Evolutionary conservation across 2,329 filamentous ascomycete species (phyloP).

Genomic region (Huntiella decipiens): DNA sequence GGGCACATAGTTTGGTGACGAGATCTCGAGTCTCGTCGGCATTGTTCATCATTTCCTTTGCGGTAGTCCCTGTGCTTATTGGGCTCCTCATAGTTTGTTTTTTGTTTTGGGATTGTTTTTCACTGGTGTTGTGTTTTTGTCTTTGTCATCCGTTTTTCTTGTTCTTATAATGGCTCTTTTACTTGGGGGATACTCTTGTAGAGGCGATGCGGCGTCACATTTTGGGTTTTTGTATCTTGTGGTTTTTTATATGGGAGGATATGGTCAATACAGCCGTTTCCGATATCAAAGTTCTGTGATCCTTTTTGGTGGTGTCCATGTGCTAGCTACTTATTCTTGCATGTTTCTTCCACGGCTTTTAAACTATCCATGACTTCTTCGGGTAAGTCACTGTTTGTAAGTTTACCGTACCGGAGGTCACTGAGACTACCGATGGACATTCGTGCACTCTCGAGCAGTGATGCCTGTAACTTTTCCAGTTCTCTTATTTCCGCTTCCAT

Average conservation of each 20-base stretch:
- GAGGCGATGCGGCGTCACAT: conserved; percentile 3
- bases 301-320: neutral
- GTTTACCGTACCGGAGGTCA: conserved; percentile 63
- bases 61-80: neutral
- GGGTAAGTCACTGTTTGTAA: conserved; percentile 43
- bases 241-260: neutral
- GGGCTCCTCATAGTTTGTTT: neutral
- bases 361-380: conserved; percentile 52
- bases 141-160: neutral
- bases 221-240: conserved; percentile 2
- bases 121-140: neutral
- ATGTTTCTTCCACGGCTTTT: conserved; percentile 25
- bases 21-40: neutral
- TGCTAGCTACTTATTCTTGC: conserved; percentile 4
- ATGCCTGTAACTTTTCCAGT: conserved; percentile 44
- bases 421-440: conserved; percentile 55
- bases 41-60: neutral
- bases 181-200: neutral
- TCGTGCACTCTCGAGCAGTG: conserved; percentile 40
- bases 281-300: neutral
- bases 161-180: neutral
- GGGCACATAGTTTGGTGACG: conserved; percentile 12
- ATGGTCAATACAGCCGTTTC: neutral
- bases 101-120: neutral
- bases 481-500: conserved; percentile 49